These are phyloP conservation scores for Fusarium circinatum DNA, from an alignment of 2,329 filamentous ascomycete species.

Conservation along the genomic window DNA sequence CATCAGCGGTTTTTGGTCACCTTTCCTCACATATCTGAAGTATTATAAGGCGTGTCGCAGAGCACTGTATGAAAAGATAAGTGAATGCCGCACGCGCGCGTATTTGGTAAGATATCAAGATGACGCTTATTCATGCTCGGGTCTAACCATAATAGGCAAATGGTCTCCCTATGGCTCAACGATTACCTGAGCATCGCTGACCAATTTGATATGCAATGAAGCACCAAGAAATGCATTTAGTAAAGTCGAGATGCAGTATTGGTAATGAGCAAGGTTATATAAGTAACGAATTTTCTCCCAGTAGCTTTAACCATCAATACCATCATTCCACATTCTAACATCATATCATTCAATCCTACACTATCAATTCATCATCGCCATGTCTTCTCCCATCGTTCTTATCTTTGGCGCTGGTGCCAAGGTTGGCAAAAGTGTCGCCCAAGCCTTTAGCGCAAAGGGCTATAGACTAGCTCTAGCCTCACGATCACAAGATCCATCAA, in stretches of 20 bases:
- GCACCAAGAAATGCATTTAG: neutral
- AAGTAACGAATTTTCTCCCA: neutral
- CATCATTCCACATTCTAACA: neutral
- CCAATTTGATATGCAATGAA: neutral
- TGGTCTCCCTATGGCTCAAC: neutral
- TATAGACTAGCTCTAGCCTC: conserved; percentile 14
- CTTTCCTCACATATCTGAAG: neutral
- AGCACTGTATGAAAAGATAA: neutral
- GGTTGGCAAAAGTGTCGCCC: conserved; percentile 10
- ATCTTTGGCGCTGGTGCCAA: conserved; percentile 23
- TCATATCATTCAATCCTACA: accelerated
- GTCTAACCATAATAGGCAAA: neutral
- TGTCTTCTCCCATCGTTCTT: neutral
- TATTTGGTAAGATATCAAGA: too few species aligned
- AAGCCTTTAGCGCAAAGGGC: conserved; percentile 6
- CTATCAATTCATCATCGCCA: neutral
- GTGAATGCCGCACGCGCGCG: too few species aligned
- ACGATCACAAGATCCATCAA: neutral
- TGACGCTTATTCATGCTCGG: neutral
- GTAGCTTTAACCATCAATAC: accelerated
- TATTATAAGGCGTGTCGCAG: neutral
- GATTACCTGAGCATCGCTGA: conserved; percentile 2
- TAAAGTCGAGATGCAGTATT: neutral
- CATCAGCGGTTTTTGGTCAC: neutral
- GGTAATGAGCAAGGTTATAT: neutral